Evolutionary conservation across 352 stramenopile species (phyloP), one percentile per base, ranked within the genome.

Genomic region (Phytopythium ostracodes): DNA sequence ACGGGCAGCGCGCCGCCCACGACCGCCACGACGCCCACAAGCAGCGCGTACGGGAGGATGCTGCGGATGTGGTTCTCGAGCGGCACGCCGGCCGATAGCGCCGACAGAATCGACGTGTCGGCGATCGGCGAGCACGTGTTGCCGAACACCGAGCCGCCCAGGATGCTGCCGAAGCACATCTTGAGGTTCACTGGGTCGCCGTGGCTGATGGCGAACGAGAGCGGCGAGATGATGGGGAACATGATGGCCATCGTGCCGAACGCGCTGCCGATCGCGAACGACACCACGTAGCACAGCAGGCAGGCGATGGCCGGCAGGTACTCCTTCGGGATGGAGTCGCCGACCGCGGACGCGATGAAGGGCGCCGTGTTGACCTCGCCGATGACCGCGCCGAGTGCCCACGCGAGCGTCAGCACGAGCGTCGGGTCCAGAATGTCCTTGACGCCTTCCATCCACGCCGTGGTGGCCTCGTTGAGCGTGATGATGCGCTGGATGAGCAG

Each of bases 181-280:
- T 89, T 76, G 50, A 98, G 65, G 63, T 96, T 96, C 20, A 84
- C 77, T 12, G 72, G 59, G 56, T 98, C 89, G 12, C 83, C 83
- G 35, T 80, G 75, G 50, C 77, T 90, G 60, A 96, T 89, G 49
- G 80, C 77, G 73, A 72, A 96, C 55, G 88, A 94, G 12, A 97
- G 77, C 58, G 85, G 87, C 43, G 82, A 81, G 56, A 94, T 91
- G 64, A 98, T 95, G 20, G 91, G 91, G 66, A 98, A 97, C 71
- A 98, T 89, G 63, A 98, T 97, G 51, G 85, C 89, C 88, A 98
- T 97, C 11, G 91, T 97, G 53, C 88, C 88, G 64, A 96, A 97
- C 20, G 78, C 73, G 50, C 86, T 96, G 53, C 91, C 91, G 6
- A 88, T 95, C n/a, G 87, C 79, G 54, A 97, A 97, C 17, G 91